Base-by-base conservation (phyloP, 768 basidiomycete species). In the Suillus bovinus region DNA sequence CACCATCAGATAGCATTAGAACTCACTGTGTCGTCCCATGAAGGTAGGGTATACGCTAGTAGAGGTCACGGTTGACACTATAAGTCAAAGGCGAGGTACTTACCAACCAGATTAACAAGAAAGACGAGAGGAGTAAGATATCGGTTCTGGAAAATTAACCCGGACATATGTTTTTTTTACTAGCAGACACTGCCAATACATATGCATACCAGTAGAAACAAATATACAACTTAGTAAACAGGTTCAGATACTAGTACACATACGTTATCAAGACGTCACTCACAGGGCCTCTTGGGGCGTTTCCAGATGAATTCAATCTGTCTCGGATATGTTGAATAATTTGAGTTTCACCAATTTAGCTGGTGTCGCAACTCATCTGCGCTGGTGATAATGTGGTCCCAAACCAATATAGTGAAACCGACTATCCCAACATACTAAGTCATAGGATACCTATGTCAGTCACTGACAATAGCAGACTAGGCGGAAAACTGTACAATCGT, bases 101-200 rank as follows among this genome's bases (percentile, higher is more conserved):
- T 56, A 71, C 70, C 83, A 10, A 72, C 65, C 0, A 87, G 67
- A 62, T 87, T 86, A 50, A 87, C 69, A 20, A 87, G 80, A 68
- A 89, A 88, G 1, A 83, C 84, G 3, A 88, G 72, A 0, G 86
- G 86, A 0, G 84, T 86, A 22, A 88, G 72, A 66, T 89, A 89
- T 29, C 87, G 82, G 66, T 88, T 88, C 86, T 88, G 29, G 17
- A 20, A 52, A 16, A 58, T 38, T 16, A 47, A 24, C 59, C 34
- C 42, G 17, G 22, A 39, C 36, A 27, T 24, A 5, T 36, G 22
- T 5, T 34, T 38, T 34, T 33, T 24, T 22, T 22, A 36, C 11
- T 27, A 16, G 13, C 11, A n/a, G 29, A 54, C 16, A 41, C 7
- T 16, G 11, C 24, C 24, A 47, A 22, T 58, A 22, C 16, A 17